Evolutionary conservation across 1,284 basidiomycete genomes (phyloP), one percentile per base, ranked within the genome.

Genomic region (Ustilago shanxiensis): DNA sequence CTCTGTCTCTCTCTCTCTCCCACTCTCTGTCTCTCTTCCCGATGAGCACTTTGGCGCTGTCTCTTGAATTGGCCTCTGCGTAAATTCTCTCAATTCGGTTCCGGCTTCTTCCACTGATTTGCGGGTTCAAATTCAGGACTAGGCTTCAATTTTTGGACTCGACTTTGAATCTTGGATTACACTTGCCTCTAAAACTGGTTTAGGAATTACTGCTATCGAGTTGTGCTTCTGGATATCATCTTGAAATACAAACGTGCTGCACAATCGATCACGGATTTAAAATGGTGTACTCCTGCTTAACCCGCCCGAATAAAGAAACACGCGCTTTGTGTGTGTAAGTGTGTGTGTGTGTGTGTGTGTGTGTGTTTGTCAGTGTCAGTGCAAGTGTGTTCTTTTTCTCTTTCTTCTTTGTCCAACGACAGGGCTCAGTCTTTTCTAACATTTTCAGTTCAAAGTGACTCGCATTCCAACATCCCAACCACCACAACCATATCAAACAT

Each of bases 261-360:
- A 20, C 33, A 63, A 55, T 69, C 66, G 66, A 69, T 69, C 66
- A 69, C 66, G 49, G n/a, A 69, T 50, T 59, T 20, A 44, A 61
- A 45, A n/a, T n/a, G n/a, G n/a, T n/a, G n/a, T n/a, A n/a, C n/a
- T n/a, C n/a, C 14, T 37, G 35, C 2, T 54, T 41, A 14, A 54
- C 39, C 60, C 65, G 57, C 49, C 26, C 60, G 60, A 60, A 41
- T 50, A 18, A 56, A 37, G 49, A 9, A n/a, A n/a, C n/a, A n/a
- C n/a, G n/a, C n/a, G n/a, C n/a, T n/a, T n/a, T n/a, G n/a, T n/a
- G n/a, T n/a, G n/a, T n/a, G n/a, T n/a, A n/a, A n/a, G n/a, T n/a
- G n/a, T n/a, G n/a, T n/a, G n/a, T n/a, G n/a, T n/a, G n/a, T n/a
- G n/a, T n/a, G n/a, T n/a, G n/a, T n/a, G n/a, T n/a, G n/a, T n/a